phyloP scores from a whole-genome alignment of 2,329 filamentous ascomycete species.

The Penicillium griseofulvum region DNA sequence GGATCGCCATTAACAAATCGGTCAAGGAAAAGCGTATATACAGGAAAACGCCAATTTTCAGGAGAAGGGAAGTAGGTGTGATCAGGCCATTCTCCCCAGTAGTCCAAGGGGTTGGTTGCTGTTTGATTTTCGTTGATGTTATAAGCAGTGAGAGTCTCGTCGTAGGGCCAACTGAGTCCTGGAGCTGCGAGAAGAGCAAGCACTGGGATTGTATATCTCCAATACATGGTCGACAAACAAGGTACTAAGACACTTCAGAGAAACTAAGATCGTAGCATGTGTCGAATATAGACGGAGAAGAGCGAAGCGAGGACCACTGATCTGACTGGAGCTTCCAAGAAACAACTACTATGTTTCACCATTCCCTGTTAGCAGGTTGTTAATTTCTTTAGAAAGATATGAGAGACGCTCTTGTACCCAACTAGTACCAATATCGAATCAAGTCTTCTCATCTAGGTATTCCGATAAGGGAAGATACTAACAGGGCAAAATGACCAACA shows the following conservation, averaged over 20 bases:
- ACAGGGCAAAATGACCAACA: background rate
- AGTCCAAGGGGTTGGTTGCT: constrained; percentile 57
- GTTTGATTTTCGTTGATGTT: constrained; percentile 61
- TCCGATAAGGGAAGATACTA: background rate
- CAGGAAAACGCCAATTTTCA: constrained; percentile 62
- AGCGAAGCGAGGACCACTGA: background rate
- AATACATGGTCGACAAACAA: constrained; percentile 31
- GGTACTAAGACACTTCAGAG: constrained; percentile 2
- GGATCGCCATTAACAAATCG: constrained; percentile 65
- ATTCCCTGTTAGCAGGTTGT: background rate
- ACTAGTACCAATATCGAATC: background rate
- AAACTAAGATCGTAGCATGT: constrained; percentile 24
- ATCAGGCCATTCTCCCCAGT: constrained; percentile 56
- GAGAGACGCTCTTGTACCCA: background rate
- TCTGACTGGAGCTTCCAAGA: background rate
- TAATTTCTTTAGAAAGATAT: background rate
- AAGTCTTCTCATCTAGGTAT: background rate
- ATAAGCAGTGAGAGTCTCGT: constrained; percentile 51
- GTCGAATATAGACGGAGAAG: background rate
- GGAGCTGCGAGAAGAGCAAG: constrained; percentile 29
- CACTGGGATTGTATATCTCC: constrained; percentile 25
- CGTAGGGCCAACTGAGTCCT: constrained; percentile 45
- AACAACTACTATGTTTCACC: background rate
- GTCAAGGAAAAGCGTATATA: constrained; percentile 65
- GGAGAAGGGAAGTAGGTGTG: constrained; percentile 56